Evolutionary conservation across 441 rosid species (phyloP).

Genomic region (Hura crepitans): DNA sequence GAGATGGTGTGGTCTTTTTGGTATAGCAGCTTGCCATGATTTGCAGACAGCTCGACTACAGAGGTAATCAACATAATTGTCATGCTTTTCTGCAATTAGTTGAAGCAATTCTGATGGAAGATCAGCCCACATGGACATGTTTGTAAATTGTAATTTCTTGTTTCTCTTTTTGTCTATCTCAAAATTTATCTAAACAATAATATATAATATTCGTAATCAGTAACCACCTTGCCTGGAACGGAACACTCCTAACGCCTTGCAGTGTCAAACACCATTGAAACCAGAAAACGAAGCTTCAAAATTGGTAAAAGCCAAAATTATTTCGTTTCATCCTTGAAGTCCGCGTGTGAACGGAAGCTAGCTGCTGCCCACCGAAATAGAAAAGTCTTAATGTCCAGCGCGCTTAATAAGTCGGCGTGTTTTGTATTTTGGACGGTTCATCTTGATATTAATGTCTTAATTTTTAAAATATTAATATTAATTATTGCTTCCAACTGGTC

Average conservation of each 20-base stretch:
- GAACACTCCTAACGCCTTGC: neutral
- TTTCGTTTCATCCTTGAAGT: neutral
- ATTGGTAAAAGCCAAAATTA: no score
- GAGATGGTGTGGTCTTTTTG: constrained; percentile 5
- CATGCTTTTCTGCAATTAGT: constrained; percentile 1
- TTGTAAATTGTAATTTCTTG: neutral
- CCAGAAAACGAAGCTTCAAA: neutral
- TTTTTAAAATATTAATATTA: neutral
- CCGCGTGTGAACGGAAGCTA: no score
- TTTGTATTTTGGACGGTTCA: neutral
- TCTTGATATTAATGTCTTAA: neutral
- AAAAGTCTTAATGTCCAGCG: neutral
- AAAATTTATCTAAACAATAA: neutral
- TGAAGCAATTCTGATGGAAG: constrained; percentile 5
- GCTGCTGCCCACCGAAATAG: neutral
- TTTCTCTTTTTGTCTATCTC: neutral
- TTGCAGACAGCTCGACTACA: constrained; percentile 10
- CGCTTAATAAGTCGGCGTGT: neutral
- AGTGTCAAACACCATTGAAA: neutral
- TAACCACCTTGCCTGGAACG: constrained; percentile 9
- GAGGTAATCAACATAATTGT: constrained; percentile 9
- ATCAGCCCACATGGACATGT: constrained; percentile 5
- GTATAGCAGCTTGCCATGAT: constrained; percentile 10
- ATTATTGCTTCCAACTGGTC: no score
- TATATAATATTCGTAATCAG: neutral